phyloP scores from a whole-genome alignment of 805 yeast genomes.

The Suhomyces sp. region DNA sequence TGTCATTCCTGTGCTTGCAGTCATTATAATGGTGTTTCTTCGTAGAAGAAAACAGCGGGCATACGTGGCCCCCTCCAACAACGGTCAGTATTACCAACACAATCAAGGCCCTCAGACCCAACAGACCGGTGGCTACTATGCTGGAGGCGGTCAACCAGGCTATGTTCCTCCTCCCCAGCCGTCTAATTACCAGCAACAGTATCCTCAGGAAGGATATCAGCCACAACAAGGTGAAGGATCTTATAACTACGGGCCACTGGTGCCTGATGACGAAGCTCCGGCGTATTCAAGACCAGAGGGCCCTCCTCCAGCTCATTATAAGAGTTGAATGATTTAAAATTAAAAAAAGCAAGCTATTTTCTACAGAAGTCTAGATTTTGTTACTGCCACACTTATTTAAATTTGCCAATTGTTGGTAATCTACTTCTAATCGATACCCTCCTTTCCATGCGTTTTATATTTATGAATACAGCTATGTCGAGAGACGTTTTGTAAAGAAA shows the following conservation, averaged over 20 bases:
- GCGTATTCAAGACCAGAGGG: conserved; percentile 16
- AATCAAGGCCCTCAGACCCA: no score
- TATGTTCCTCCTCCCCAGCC: conserved; percentile 10
- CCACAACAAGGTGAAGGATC: conserved; percentile 3
- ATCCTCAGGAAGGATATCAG: conserved; percentile 4
- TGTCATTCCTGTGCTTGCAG: conserved; percentile 11
- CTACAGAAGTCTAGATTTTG: no score
- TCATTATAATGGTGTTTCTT: conserved; percentile 8
- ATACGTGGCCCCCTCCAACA: conserved; percentile 6
- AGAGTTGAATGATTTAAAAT: neutral
- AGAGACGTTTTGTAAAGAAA: no score
- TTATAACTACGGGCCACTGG: conserved; percentile 5
- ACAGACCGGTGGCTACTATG: conserved; percentile 12
- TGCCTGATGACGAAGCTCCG: conserved; percentile 5
- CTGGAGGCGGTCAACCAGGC: conserved; percentile 3
- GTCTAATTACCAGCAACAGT: conserved; percentile 1
- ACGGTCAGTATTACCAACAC: conserved; percentile 16
- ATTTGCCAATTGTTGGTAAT: no score
- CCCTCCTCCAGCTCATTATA: conserved; percentile 18
- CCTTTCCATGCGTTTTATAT: no score
- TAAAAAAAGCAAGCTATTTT: no score
- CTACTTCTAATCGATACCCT: no score
- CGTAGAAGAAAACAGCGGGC: conserved; percentile 10
- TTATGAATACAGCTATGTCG: no score
- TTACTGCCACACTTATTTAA: no score